Evolutionary conservation across 2,329 filamentous ascomycete species (phyloP), one percentile per base, ranked within the genome.

Genomic region (Fusarium mangiferae): DNA sequence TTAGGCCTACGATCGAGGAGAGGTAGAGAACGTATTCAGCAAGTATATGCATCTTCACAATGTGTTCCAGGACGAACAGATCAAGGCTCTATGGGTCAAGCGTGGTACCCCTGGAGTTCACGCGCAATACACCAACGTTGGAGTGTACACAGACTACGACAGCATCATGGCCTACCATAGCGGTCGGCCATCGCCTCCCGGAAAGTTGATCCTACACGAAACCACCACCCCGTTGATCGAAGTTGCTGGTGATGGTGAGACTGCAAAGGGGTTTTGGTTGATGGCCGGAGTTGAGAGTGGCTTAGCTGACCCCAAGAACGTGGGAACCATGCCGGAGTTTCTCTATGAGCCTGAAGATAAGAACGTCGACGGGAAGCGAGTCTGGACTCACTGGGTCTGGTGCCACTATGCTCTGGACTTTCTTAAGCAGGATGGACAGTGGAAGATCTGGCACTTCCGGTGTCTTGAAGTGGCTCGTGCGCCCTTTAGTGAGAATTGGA

Each of bases 1-100:
- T 1, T 6, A 57, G 55, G n/a, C 41, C 3, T 49, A 48, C 9
- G 39, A n/a, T 20, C 30, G 39, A 28, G 55, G 55, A 1, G 41
- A 45, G 5, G 55, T 36, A 1, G 55, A 58, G n/a, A 49, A 58
- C 2, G n/a, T 49, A 3, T 58, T 58, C 13, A 58, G 55, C 41
- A 58, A 58, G 18, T 58, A 58, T 17, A 58, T 58, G 41, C 55
- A 58, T 17, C 41, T 48, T 26, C 55, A 58, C 10, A 58, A 58
- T 35, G 41, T 58, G 2, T 58, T 58, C n/a, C 41, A 58, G 7
- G 55, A 58, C 7, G 55, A 58, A 8, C 30, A 58, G 41, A 36
- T 58, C 14, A 58, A 58, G 5, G 11, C n/a, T 7, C 2, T 58
- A 7, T 58, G 55, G 55, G 55, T 57, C 5, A 46, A 57, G 39